Conservation (phyloP, 2,329 filamentous ascomycete genomes). For the Ophiocordyceps robertsii region DNA sequence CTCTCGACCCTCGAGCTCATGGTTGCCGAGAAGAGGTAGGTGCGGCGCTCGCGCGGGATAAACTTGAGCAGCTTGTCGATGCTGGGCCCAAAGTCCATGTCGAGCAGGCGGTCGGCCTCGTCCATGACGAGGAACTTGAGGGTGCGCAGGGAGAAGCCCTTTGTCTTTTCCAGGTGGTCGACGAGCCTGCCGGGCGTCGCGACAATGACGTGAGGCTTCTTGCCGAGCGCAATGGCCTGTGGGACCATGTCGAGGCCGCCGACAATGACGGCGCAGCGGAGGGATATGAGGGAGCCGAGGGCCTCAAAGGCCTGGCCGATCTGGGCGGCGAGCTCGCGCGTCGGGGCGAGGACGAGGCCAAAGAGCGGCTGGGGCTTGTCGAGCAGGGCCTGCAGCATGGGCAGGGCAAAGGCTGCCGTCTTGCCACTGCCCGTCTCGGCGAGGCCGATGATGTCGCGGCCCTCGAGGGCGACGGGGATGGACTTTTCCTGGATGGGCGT, state of each 20-base stretch:
- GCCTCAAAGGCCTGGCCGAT: conserved; percentile 82
- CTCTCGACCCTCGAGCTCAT: conserved; percentile 90
- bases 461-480: conserved; percentile 67
- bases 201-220: conserved; percentile 88
- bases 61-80: conserved; percentile 91
- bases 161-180: conserved; percentile 92
- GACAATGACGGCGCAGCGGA: conserved; percentile 74
- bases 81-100: conserved; percentile 86
- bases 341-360: conserved; percentile 82
- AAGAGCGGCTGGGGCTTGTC: conserved; percentile 78
- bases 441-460: conserved; percentile 80
- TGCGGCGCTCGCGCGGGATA: conserved; percentile 62
- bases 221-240: conserved; percentile 82
- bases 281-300: conserved; percentile 74
- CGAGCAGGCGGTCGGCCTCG: conserved; percentile 81
- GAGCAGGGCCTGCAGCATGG: conserved; percentile 82
- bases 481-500: conserved; percentile 82
- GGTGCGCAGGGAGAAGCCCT: conserved; percentile 74
- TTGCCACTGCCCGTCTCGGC: conserved; percentile 95
- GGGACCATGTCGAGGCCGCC: conserved; percentile 94
- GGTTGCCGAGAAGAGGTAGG: conserved; percentile 87
- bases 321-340: conserved; percentile 83
- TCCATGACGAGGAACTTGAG: conserved; percentile 91
- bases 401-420: conserved; percentile 86
- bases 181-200: conserved; percentile 81